Conservation (phyloP, 192 early-diverging fungal species). For the Lobulomyces angularis region DNA sequence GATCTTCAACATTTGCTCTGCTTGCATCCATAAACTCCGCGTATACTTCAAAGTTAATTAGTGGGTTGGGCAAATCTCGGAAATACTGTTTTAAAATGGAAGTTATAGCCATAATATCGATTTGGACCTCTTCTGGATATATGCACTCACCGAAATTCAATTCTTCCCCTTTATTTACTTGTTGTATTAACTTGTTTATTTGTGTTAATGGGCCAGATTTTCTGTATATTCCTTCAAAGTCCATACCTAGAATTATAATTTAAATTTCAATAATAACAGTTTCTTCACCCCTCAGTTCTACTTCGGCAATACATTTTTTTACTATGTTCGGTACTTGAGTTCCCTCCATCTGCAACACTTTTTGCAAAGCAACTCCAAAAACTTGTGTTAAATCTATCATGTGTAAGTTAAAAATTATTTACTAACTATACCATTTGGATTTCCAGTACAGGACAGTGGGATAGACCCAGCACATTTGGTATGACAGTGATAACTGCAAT, state of each 20-base stretch:
- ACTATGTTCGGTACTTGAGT: slow-evolving; percentile 17
- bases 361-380: slow-evolving; percentile 11
- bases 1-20: not conserved
- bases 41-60: slow-evolving; percentile 10
- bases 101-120: slow-evolving; percentile 25
- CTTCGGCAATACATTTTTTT: slow-evolving; percentile 11
- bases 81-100: slow-evolving; percentile 22
- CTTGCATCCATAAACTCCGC: slow-evolving; percentile 1
- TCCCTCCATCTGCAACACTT: slow-evolving; percentile 9
- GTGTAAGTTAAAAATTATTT: slow-evolving; percentile 5
- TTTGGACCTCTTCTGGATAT: not conserved
- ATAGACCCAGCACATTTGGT: slow-evolving; percentile 16
- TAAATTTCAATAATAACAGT: slow-evolving; percentile 6
- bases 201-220: slow-evolving; percentile 23
- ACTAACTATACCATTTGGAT: slow-evolving; percentile 3
- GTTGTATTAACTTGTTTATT: slow-evolving; percentile 14
- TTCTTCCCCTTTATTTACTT: slow-evolving; percentile 13
- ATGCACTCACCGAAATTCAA: not conserved
- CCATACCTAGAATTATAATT: slow-evolving; percentile 11
- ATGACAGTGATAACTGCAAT: slow-evolving; percentile 25
- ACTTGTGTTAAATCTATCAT: not conserved
- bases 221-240: slow-evolving; percentile 22
- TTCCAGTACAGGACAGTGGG: slow-evolving; percentile 6
- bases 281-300: slow-evolving; percentile 17
- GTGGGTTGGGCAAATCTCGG: slow-evolving; percentile 17